Evolutionary conservation across 768 basidiomycete genomes (phyloP).

Genomic region (Serendipita sp.): DNA sequence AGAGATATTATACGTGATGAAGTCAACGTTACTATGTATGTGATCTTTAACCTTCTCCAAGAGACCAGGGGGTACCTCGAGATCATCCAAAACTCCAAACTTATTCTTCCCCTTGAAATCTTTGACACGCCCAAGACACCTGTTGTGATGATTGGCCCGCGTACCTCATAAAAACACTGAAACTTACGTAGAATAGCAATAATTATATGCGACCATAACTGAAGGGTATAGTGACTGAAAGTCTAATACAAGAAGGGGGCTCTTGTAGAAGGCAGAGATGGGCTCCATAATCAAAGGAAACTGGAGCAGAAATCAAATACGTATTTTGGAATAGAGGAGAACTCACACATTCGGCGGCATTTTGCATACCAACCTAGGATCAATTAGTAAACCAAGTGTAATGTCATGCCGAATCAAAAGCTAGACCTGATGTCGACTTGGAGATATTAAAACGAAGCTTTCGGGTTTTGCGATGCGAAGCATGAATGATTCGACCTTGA

Average conservation of each 20-base stretch:
- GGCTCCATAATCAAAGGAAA: slow-evolving; percentile 95
- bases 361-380: slow-evolving; percentile 78
- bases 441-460: slow-evolving; percentile 77
- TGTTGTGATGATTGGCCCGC: too few relatives aligned
- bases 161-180: too few relatives aligned
- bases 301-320: neutral
- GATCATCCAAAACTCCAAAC: slow-evolving; percentile 58
- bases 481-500: slow-evolving; percentile 98
- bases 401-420: slow-evolving; percentile 19
- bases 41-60: slow-evolving; percentile 57
- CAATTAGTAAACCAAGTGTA: slow-evolving; percentile 36
- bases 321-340: neutral
- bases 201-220: slow-evolving; percentile 97
- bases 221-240: slow-evolving; percentile 96
- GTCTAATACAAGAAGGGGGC: slow-evolving; percentile 84
- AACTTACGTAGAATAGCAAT: slow-evolving; percentile 67
- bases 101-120: slow-evolving; percentile 80
- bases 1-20: neutral
- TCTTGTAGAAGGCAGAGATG: slow-evolving; percentile 77
- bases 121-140: slow-evolving; percentile 70
- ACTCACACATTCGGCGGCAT: slow-evolving; percentile 69
- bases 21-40: slow-evolving; percentile 40
- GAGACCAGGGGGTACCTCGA: slow-evolving; percentile 48
- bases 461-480: slow-evolving; percentile 95
- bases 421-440: slow-evolving; percentile 67